These are phyloP conservation scores for Cytospora piceae DNA, from an alignment of 2,329 filamentous ascomycete genomes.

Conservation along the genomic window DNA sequence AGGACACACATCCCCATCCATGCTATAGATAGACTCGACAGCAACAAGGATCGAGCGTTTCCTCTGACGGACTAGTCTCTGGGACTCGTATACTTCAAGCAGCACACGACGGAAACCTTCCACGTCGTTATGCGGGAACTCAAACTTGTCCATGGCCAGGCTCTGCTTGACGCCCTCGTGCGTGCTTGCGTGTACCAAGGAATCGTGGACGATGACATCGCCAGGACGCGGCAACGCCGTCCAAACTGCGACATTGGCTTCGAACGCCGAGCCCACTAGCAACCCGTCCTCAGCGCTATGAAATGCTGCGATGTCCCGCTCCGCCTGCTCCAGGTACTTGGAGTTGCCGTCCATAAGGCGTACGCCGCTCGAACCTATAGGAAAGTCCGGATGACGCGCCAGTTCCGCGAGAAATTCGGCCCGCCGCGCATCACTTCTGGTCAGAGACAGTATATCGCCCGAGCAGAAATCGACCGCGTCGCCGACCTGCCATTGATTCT, in stretches of 20 bases:
- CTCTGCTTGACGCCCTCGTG: conserved; percentile 67
- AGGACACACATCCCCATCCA: conserved; percentile 51
- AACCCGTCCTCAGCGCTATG: conserved; percentile 61
- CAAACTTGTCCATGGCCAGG: conserved; percentile 49
- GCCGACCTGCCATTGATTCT: conserved; percentile 35
- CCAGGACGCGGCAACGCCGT: conserved; percentile 54
- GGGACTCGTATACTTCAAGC: conserved; percentile 40
- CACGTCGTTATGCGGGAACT: conserved; percentile 49
- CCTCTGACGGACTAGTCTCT: conserved; percentile 38
- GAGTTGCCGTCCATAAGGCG: conserved; percentile 69
- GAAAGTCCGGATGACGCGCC: conserved; percentile 40
- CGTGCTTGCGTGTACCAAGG: conserved; percentile 67
- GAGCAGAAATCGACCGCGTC: conserved; percentile 1
- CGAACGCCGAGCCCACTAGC: conserved; percentile 62
- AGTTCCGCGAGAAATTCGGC: conserved; percentile 9
- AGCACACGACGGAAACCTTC: conserved; percentile 39
- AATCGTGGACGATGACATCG: conserved; percentile 65
- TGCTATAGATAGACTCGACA: conserved; percentile 51
- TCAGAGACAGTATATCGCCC: not conserved
- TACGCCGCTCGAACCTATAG: conserved; percentile 57
- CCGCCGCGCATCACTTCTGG: not conserved
- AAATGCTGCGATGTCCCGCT: conserved; percentile 63
- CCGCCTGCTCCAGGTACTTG: conserved; percentile 55
- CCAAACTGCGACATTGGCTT: conserved; percentile 57
- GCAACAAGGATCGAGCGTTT: conserved; percentile 43